A percentile compares a stretch with the other conserved stretches of the same genome.
These are phyloP conservation scores for Mycena vitilis DNA, from an alignment of 768 basidiomycete genomes.

Conservation along the genomic window DNA sequence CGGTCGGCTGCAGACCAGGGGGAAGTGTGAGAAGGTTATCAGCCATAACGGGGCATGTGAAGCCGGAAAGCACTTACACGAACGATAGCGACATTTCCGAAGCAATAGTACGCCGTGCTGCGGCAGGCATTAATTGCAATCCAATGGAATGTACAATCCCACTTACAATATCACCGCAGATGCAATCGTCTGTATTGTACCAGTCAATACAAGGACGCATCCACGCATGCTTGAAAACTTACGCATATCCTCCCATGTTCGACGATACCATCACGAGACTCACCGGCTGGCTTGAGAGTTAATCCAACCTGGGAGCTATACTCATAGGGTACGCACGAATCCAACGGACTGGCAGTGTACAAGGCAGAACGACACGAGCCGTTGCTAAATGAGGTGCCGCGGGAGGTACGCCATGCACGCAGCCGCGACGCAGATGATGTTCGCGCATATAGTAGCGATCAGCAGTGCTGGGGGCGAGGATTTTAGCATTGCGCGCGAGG, in stretches of 20 bases:
- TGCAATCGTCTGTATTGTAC: constrained; percentile 23
- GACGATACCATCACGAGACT: constrained; percentile 39
- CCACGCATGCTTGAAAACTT: no score
- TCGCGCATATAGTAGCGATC: constrained; percentile 32
- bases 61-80: constrained; percentile 17
- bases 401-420: constrained; percentile 39
- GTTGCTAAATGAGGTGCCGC: constrained; percentile 31
- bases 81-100: constrained; percentile 37
- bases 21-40: constrained; percentile 45
- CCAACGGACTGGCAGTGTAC: constrained; percentile 38
- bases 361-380: constrained; percentile 38
- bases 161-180: constrained; percentile 33
- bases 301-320: not conserved
- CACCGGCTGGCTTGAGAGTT: not conserved
- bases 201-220: no score
- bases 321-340: constrained; percentile 26
- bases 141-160: not conserved
- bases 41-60: not conserved
- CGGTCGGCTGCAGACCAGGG: constrained; percentile 50
- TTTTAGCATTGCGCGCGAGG: not conserved
- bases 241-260: constrained; percentile 40
- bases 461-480: constrained; percentile 24
- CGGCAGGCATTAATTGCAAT: not conserved
- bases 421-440: constrained; percentile 37
- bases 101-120: constrained; percentile 37